Base-by-base conservation (phyloP, 1,139 yeast species). In the Casaregolazyma lundiana region DNA sequence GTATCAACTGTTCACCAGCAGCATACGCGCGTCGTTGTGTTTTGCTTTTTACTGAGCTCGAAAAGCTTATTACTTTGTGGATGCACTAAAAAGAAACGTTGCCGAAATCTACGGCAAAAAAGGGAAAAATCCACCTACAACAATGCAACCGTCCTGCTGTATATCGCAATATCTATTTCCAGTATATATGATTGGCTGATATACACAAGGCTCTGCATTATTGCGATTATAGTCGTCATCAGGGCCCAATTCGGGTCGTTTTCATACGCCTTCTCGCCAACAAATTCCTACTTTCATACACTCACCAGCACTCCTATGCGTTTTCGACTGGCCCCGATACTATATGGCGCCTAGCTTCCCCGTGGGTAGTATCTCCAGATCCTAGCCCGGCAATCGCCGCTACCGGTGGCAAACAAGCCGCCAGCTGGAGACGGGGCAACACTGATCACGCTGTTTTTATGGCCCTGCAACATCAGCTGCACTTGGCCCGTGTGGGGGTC, bases 351-450 rank as follows among this genome's bases (percentile, higher is more conserved):
- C 15, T 26, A 26, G 15, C 32, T 26, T 26, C 32, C 32, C n/a
- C 43, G 43, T 6, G 63, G 62, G 38, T 45, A 53, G 53, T 68
- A 87, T 64, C 81, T 80, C 98, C 98, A 92, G 62, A 92, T 85
- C 70, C 97, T 79, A 37, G 97, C 97, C 66, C 90, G 87, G 68
- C 96, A 90, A 69, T 92, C 98, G 64, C 98, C 98, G 67, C 90
- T 80, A 51, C 98, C 98, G 15, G 97, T 90, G 46, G 97, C 98
- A 73, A 92, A 92, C 56, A 88, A 81, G 39, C 83, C 81, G 38
- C 88, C 84, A 62, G 81, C 81, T 52, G 83, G 78, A 39, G 92
- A 81, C 17, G 92, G 97, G 38, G 96, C 92, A 36, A 92, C 97
- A 45, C 95, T 83, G 55, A 92, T 92, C 44, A 92, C 98, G 19